Conservation (phyloP, 129 eudicot genomes). For the Flaveria brownii region DNA sequence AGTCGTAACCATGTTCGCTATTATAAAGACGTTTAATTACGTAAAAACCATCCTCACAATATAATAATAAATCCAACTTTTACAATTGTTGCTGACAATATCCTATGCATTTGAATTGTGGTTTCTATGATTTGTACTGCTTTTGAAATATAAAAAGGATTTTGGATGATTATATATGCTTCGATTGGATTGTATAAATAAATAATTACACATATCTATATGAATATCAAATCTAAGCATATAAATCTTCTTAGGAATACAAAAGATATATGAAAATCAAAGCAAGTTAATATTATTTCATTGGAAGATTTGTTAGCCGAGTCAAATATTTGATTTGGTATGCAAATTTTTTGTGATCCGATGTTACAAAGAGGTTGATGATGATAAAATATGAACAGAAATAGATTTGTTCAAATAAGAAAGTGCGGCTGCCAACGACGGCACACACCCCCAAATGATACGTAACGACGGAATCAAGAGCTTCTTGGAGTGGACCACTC, state of each 20-base stretch:
- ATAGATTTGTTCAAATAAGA: conserved; percentile 15
- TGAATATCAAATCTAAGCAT: not conserved
- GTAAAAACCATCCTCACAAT: too few species aligned
- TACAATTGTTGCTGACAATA: too few species aligned
- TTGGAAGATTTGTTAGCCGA: conserved; percentile 25
- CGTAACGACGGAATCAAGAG: conserved; percentile 29
- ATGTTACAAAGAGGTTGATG: conserved; percentile 24
- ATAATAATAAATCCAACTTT: too few species aligned
- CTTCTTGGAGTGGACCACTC: conserved; percentile 8
- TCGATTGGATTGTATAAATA: not conserved
- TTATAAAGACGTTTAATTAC: too few species aligned
- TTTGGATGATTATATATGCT: too few species aligned
- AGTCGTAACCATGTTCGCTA: too few species aligned
- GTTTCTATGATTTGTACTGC: too few species aligned
- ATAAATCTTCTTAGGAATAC: conserved; percentile 21
- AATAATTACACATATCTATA: not conserved
- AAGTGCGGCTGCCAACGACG: conserved; percentile 30
- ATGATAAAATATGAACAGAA: not conserved
- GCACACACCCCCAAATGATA: conserved; percentile 26
- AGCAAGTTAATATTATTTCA: conserved; percentile 3
- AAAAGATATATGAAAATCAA: not conserved
- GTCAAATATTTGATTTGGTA: conserved; percentile 32
- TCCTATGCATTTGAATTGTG: too few species aligned
- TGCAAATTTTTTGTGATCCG: conserved; percentile 26
- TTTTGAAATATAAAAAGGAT: too few species aligned